These are phyloP conservation scores for Penicillium italicum DNA, from an alignment of 2,329 filamentous ascomycete species.

Conservation along the genomic window DNA sequence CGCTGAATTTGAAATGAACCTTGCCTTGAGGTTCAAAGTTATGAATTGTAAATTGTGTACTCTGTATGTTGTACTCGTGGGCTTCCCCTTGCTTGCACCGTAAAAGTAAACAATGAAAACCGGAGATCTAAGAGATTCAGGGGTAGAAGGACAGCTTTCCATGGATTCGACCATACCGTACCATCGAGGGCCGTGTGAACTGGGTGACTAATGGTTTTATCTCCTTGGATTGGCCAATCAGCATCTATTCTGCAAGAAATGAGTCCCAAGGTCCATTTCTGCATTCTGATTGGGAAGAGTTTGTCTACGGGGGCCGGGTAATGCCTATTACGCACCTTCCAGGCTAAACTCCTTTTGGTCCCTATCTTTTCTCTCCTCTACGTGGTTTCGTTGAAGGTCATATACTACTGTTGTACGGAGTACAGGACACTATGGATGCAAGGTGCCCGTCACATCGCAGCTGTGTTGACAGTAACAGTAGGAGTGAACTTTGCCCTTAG, in stretches of 20 bases:
- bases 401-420: too few relatives aligned
- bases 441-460: too few relatives aligned
- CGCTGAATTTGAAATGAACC: neutral
- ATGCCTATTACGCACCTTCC: neutral
- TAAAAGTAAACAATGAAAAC: neutral
- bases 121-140: neutral
- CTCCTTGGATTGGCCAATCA: neutral
- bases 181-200: neutral
- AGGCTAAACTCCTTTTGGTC: neutral
- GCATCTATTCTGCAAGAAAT: neutral
- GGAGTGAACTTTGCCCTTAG: too few relatives aligned
- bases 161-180: neutral
- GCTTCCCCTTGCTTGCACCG: neutral
- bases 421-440: too few relatives aligned
- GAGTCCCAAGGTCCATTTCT: neutral
- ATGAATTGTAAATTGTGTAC: neutral
- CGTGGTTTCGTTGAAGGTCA: neutral
- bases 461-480: too few relatives aligned
- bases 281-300: neutral
- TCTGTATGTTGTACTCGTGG: neutral
- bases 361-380: neutral
- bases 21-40: neutral
- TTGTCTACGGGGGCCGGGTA: neutral
- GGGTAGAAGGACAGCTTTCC: neutral
- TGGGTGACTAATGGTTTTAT: neutral